Evolutionary conservation across 2,329 filamentous ascomycete species (phyloP).

Genomic region (Sphaceloma murrayae): DNA sequence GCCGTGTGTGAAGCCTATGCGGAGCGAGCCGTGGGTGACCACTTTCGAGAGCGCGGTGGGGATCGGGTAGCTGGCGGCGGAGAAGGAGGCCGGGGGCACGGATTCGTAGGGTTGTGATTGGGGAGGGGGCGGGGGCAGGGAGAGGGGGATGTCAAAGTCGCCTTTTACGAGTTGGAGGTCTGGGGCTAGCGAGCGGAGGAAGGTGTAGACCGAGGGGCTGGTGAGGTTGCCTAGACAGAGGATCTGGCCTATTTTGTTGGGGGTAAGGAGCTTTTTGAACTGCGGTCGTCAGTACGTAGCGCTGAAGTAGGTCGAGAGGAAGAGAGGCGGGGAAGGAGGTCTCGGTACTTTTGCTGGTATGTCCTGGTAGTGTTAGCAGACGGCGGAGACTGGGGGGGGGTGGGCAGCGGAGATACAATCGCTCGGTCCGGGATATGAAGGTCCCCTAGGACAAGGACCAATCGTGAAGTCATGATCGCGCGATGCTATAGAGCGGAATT

Average conservation of each 20-base stretch:
- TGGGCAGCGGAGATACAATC: slow-evolving; percentile 51
- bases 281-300: slow-evolving; percentile 20
- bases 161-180: slow-evolving; percentile 62
- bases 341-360: slow-evolving; percentile 71
- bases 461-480: slow-evolving; percentile 63
- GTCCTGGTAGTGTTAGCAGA: slow-evolving; percentile 40
- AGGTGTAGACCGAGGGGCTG: slow-evolving; percentile 47
- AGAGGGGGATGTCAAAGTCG: slow-evolving; percentile 60
- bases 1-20: slow-evolving; percentile 62
- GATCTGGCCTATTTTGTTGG: slow-evolving; percentile 49
- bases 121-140: slow-evolving; percentile 37
- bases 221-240: slow-evolving; percentile 51
- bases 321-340: slow-evolving; percentile 16
- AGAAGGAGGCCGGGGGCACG: slow-evolving; percentile 19
- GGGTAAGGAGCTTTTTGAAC: slow-evolving; percentile 50
- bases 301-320: neutral
- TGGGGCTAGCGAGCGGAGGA: slow-evolving; percentile 46
- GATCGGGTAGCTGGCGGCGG: slow-evolving; percentile 22
- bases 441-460: slow-evolving; percentile 86
- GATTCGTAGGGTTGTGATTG: slow-evolving; percentile 19
- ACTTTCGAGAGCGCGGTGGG: slow-evolving; percentile 53
- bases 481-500: neutral
- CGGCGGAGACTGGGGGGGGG: slow-evolving; percentile 18
- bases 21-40: slow-evolving; percentile 57
- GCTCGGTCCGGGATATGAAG: slow-evolving; percentile 89